These are phyloP conservation scores for Monocercomonoides exilis DNA, from an alignment of 78 protist genomes.

Conservation along the genomic window DNA sequence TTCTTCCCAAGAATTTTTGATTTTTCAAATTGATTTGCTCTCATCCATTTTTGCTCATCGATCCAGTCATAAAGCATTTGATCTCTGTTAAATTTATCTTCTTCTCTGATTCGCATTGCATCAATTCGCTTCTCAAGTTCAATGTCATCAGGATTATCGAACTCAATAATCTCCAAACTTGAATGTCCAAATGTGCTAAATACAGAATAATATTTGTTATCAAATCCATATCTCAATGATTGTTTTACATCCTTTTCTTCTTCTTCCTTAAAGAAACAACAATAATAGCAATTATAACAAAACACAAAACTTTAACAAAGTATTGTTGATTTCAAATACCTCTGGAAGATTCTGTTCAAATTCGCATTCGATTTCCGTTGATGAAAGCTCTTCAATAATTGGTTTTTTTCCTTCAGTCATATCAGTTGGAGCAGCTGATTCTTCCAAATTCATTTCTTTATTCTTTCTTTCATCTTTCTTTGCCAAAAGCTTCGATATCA, in stretches of 20 bases:
- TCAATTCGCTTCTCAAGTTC: background rate
- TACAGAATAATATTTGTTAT: background rate
- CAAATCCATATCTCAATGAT: background rate
- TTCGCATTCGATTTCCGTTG: background rate
- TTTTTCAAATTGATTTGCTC: background rate
- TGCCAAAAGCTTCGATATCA: constrained; percentile 5
- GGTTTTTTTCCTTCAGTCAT: background rate
- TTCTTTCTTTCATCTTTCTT: background rate
- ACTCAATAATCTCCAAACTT: background rate
- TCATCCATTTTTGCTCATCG: no score
- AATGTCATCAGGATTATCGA: background rate
- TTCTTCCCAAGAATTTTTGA: background rate
- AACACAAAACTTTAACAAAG: no score
- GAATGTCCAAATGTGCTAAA: background rate
- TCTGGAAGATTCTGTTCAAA: background rate
- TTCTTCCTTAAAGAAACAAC: no score
- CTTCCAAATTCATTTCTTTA: background rate
- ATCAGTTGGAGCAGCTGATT: background rate
- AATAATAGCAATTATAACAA: no score
- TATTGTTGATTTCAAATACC: background rate
- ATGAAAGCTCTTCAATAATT: background rate
- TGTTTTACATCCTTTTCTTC: background rate
- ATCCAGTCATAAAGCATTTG: background rate
- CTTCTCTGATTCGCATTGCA: background rate
- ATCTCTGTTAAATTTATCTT: background rate